A percentile compares a stretch with the other conserved stretches of the same genome.
Evolutionary conservation across 2,329 filamentous ascomycete species (phyloP).

Genomic region (Periglandula ipomoeae): DNA sequence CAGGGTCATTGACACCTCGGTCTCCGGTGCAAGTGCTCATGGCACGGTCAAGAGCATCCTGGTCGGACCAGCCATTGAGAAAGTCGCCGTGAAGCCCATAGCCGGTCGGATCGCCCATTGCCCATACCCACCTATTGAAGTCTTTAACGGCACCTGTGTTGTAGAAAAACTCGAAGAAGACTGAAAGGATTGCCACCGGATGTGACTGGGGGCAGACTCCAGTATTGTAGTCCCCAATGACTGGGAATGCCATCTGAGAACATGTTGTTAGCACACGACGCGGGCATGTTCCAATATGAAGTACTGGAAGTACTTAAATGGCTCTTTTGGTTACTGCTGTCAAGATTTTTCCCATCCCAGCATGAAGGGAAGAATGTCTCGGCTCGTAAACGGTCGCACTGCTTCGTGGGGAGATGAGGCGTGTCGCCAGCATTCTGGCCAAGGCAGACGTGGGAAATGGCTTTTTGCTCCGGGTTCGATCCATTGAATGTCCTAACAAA

Average conservation of each 20-base stretch:
- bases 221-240: conserved; percentile 18
- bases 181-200: conserved; percentile 33
- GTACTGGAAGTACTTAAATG: conserved; percentile 32
- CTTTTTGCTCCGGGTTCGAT: conserved; percentile 35
- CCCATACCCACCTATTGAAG: conserved; percentile 19
- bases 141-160: conserved; percentile 22
- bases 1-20: conserved; percentile 13
- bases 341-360: conserved; percentile 51
- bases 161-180: conserved; percentile 39
- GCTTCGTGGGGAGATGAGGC: conserved; percentile 39
- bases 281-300: neutral
- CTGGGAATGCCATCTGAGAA: conserved; percentile 20
- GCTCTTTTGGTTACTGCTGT: conserved; percentile 43
- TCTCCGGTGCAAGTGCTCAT: conserved; percentile 18
- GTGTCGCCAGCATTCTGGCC: conserved; percentile 29
- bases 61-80: conserved; percentile 21
- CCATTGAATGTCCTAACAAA: conserved; percentile 29
- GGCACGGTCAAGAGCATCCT: conserved; percentile 15
- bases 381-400: conserved; percentile 42
- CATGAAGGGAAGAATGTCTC: conserved; percentile 52
- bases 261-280: neutral
- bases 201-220: conserved; percentile 30
- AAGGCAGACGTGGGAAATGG: conserved; percentile 50
- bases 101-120: conserved; percentile 19
- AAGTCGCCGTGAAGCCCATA: conserved; percentile 22